These are phyloP conservation scores for Pythium grandisporangium DNA, from an alignment of 352 stramenopile species.

Conservation along the genomic window DNA sequence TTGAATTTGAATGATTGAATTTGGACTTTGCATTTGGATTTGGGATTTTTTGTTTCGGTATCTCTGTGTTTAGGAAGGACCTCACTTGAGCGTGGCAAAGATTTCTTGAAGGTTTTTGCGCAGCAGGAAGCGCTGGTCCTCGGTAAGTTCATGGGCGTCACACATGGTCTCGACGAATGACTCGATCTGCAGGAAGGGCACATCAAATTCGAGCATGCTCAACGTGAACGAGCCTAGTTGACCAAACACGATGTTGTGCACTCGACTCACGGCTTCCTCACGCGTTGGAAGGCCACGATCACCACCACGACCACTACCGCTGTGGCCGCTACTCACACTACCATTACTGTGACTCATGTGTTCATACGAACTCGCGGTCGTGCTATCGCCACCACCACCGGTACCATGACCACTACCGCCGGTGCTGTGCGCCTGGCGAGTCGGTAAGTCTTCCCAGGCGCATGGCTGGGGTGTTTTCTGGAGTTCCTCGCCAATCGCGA, in stretches of 20 bases:
- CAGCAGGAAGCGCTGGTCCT: constrained; percentile 77
- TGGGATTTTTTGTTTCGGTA: no score
- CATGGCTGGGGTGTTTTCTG: constrained; percentile 65
- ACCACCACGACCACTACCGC: not conserved
- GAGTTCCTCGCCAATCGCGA: constrained; percentile 76
- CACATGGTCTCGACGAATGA: constrained; percentile 86
- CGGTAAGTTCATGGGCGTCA: constrained; percentile 75
- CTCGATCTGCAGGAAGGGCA: constrained; percentile 67
- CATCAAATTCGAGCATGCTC: constrained; percentile 85
- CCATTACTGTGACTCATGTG: not conserved
- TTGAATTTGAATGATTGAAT: no score
- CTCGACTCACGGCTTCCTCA: constrained; percentile 71
- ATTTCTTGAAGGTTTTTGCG: constrained; percentile 79
- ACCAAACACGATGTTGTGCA: constrained; percentile 86
- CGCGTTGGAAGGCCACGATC: constrained; percentile 36
- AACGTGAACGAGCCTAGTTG: constrained; percentile 80
- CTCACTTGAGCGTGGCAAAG: constrained; percentile 29
- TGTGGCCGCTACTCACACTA: not conserved
- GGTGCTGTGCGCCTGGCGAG: no score
- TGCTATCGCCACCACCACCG: constrained; percentile 26
- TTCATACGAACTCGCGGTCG: constrained; percentile 28
- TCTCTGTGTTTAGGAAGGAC: no score
- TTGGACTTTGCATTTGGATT: no score
- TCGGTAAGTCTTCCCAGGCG: constrained; percentile 74
- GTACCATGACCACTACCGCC: no score